Base-by-base conservation (phyloP, 2,329 filamentous ascomycete genomes). In the Trichoderma koningiopsis region DNA sequence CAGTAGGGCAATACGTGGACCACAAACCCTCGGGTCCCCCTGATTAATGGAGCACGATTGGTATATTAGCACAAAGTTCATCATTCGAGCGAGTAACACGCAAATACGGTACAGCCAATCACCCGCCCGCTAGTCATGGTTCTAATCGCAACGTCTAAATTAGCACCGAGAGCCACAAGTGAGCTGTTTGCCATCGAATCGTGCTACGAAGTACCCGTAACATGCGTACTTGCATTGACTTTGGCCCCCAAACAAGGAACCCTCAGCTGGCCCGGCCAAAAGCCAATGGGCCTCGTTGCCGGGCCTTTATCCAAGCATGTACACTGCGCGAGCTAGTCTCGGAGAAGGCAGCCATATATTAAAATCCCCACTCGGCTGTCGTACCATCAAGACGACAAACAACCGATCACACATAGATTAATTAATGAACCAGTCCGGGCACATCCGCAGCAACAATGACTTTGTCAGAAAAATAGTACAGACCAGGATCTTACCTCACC, bases 211-310 rank as follows among this genome's bases (percentile, higher is more conserved):
- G 40, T 19, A 43, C 40, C 19, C 40, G 19, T 43, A 43, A 43
- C 19, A 19, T 43, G 19, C 40, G 40, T 43, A 8, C 40, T 43
- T 43, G 40, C 40, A 56, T 27, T 19, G 24, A 43, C 40, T 22
- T 65, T 57, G 62, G 35, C 24, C 19, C 13, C 40, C 24, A 13
- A 24, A 47, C 35, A 19, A 16, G 62, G 35, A 57, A 37, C 24
- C 29, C 19, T 43, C 24, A n/a, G 35, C 62, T 43, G 35, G 62
- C 11, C 24, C 52, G 11, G 27, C 3, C 11, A 33, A 47, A 31
- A 16, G 24, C 62, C 62, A 65, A 57, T 57, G 16, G 62, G 62
- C 52, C 62, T 65, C 49, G 37, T 19, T 65, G 37, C 62, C 52
- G 62, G 52, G 19, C 22, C 7, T 33, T 56, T 7, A 8, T 56